These are phyloP conservation scores for Pythium chondricola DNA, from an alignment of 352 stramenopile species.

Conservation along the genomic window DNA sequence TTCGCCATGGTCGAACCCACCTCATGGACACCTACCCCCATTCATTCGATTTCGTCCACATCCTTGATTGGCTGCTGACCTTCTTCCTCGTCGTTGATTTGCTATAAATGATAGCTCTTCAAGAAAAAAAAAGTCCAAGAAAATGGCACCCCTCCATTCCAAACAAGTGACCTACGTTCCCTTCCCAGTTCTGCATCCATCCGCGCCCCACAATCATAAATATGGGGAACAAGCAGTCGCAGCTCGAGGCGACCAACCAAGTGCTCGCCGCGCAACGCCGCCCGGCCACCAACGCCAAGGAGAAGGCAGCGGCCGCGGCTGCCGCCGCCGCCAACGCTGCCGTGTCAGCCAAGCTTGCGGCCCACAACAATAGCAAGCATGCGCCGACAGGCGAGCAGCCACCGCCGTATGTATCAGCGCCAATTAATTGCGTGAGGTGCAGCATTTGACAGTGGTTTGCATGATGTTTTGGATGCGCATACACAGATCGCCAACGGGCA, in stretches of 20 bases:
- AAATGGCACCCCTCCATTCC: too few relatives aligned
- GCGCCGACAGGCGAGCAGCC: background rate
- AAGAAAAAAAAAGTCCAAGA: too few relatives aligned
- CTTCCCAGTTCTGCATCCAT: too few relatives aligned
- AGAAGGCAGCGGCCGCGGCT: slow-evolving; percentile 16
- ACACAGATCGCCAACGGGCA: slow-evolving; percentile 1
- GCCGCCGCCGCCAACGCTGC: background rate
- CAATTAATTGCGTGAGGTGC: background rate
- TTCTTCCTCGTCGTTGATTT: too few relatives aligned
- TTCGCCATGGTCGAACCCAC: too few relatives aligned
- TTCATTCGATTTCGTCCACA: too few relatives aligned
- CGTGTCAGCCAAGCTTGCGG: slow-evolving; percentile 11
- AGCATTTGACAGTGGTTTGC: background rate
- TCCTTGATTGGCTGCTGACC: too few relatives aligned
- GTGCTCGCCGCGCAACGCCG: slow-evolving; percentile 9
- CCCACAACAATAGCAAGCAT: slow-evolving; percentile 3
- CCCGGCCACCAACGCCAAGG: slow-evolving; percentile 10
- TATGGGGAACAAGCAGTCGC: slow-evolving; percentile 22
- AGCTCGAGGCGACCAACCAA: slow-evolving; percentile 4
- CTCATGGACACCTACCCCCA: too few relatives aligned
- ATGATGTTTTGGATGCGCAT: background rate
- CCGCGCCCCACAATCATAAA: background rate
- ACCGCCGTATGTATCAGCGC: background rate
- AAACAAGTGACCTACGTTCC: too few relatives aligned
- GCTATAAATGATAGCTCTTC: too few relatives aligned